phyloP scores from a whole-genome alignment of 2,329 filamentous ascomycete genomes.

The Neoscytalidium dimidiatum region DNA sequence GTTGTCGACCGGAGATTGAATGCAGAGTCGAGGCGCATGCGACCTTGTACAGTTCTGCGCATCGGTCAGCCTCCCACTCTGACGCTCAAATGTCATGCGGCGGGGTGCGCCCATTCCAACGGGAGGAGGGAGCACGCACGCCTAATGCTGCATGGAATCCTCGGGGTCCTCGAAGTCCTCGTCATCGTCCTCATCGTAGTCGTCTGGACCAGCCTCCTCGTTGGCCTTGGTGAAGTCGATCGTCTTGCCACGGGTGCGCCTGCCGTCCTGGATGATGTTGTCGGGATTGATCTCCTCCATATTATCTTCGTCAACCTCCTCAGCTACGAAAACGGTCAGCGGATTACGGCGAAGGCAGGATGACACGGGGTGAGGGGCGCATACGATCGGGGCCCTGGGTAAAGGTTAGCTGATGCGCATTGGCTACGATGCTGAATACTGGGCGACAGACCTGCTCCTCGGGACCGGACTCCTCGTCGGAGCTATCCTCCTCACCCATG shows the following conservation, averaged over 20 bases:
- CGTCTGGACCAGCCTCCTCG: constrained; percentile 73
- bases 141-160: constrained; percentile 69
- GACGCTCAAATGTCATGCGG: not conserved
- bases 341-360: not conserved
- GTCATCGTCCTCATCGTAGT: constrained; percentile 79
- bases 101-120: not conserved
- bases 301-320: constrained; percentile 76
- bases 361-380: not conserved
- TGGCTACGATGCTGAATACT: constrained; percentile 8
- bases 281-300: constrained; percentile 87
- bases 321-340: constrained; percentile 41
- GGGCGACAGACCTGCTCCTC: constrained; percentile 56
- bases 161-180: constrained; percentile 65
- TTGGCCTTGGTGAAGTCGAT: constrained; percentile 95
- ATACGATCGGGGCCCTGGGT: constrained; percentile 21
- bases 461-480: constrained; percentile 67
- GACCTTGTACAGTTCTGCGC: not conserved
- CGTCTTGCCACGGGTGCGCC: constrained; percentile 85
- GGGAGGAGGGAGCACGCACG: not conserved
- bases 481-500: constrained; percentile 72
- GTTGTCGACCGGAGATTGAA: not conserved
- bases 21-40: not conserved
- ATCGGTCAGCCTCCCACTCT: constrained; percentile 1
- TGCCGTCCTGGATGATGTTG: constrained; percentile 79
- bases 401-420: constrained; percentile 1